These are phyloP conservation scores for Talaromyces adpressus DNA, from an alignment of 495 filamentous ascomycete genomes.

Conservation along the genomic window DNA sequence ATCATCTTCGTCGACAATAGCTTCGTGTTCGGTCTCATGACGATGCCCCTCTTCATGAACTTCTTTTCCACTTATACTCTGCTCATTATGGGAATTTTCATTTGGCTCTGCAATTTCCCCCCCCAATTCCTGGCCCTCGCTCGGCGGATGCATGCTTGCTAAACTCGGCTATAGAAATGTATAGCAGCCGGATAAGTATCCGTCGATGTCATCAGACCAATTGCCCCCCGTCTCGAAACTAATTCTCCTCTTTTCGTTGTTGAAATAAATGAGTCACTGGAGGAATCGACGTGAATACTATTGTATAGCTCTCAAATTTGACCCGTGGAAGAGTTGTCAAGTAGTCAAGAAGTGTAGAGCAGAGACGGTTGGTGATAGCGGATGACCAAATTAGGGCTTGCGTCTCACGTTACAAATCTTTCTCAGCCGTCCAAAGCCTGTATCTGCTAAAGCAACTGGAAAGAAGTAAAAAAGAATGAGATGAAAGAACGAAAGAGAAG, in stretches of 20 bases:
- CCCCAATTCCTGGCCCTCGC: neutral
- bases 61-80: neutral
- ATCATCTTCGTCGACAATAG: neutral
- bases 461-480: neutral
- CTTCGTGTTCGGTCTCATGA: neutral
- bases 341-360: neutral
- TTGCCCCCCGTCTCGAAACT: neutral
- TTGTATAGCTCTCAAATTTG: neutral
- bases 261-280: neutral
- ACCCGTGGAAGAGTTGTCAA: neutral
- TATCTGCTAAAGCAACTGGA: no score
- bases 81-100: neutral
- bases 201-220: neutral
- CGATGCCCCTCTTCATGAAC: neutral
- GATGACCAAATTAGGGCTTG: slow-evolving; percentile 2
- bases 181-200: slow-evolving; percentile 1
- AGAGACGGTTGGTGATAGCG: neutral
- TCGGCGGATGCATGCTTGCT: neutral
- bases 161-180: neutral
- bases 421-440: no score
- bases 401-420: no score
- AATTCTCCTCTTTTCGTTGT: neutral
- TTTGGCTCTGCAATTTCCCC: neutral
- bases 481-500: neutral
- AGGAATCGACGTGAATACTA: neutral